Evolutionary conservation across 2,329 filamentous ascomycete genomes (phyloP), one percentile per base, ranked within the genome.

Genomic region (Penicillium sp.): DNA sequence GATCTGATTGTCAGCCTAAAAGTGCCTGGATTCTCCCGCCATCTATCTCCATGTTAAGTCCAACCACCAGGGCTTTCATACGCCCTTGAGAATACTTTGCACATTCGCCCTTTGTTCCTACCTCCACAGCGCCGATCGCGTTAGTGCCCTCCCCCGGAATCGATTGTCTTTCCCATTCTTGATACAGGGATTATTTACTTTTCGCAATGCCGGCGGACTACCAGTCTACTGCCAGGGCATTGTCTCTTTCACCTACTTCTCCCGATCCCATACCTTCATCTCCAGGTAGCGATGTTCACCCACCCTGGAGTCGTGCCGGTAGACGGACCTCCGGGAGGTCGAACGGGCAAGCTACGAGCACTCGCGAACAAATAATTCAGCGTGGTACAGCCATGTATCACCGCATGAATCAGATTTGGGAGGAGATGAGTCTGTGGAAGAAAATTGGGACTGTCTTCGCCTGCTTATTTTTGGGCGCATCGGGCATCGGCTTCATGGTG

Each of bases 401-500:
- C 39, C 69, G 68, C 7, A 49, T 72, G 9, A 58, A 57, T 36
- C 63, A 66, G 32, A 65, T 72, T 36, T 77, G 73, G 68, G 60
- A 66, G 45, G 67, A 67, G 44, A 72, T 79, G 73, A 75, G 69
- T 2, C 60, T 82, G 1, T 66, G 84, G 52, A 87, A 95, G 71
- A 83, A 83, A 62, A 72, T 84, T 7, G 76, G 86, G 18, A 78
- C 86, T 18, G 71, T 81, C 11, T 55, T 80, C 3, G 83, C 76
- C 23, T 74, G 78, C 8, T 45, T 88, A 14, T 67, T 79, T 0
- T 59, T 79, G n/a, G 72, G 81, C 52, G 77, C 83, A 8, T 67
- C 90, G 11, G 76, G 79, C 27, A 76, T 96, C 49, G 75, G 91
- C 4, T 87, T 90, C 70, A 76, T 96, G 52, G 72, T 93, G 58